Evolutionary conservation across 345 rosid genomes (phyloP).

Genomic region (Camelina sativa): DNA sequence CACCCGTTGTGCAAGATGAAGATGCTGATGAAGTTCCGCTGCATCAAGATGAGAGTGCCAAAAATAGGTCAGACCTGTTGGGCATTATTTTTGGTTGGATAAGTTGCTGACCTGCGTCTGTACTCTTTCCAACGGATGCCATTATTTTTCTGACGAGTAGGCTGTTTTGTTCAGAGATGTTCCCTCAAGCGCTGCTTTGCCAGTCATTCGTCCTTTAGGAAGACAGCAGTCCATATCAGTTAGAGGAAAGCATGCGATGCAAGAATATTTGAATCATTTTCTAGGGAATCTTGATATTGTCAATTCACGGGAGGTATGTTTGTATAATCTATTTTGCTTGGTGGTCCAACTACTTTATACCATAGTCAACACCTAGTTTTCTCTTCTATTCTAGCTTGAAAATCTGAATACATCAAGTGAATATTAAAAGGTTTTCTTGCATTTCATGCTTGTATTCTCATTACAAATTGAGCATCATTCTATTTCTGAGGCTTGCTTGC

Average conservation of each 20-base stretch:
- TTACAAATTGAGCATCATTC: constrained; percentile 26
- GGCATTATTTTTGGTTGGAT: constrained; percentile 19
- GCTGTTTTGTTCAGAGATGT: constrained; percentile 79
- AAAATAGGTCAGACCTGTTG: constrained; percentile 64
- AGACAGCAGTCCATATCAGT: constrained; percentile 92
- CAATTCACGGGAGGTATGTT: constrained; percentile 88
- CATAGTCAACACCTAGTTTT: constrained; percentile 32
- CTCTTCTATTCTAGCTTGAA: constrained; percentile 34
- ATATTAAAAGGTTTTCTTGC: constrained; percentile 1
- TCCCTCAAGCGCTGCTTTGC: constrained; percentile 97
- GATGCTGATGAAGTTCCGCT: constrained; percentile 75
- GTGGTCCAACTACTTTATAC: constrained; percentile 18
- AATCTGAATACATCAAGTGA: constrained; percentile 22
- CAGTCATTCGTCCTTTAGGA: constrained; percentile 90
- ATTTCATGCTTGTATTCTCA: constrained; percentile 14
- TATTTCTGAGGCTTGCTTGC: constrained; percentile 24
- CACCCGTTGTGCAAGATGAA: constrained; percentile 74
- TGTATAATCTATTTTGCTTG: constrained; percentile 9
- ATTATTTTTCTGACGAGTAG: constrained; percentile 32
- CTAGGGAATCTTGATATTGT: constrained; percentile 94
- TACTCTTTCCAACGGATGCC: constrained; percentile 8
- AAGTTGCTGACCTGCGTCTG: constrained; percentile 15
- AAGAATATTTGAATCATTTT: constrained; percentile 87
- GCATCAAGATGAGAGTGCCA: constrained; percentile 77
- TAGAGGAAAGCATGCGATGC: constrained; percentile 96